Percentiles rank a stretch among this genome's conserved stretches.
phyloP scores from a whole-genome alignment of 352 stramenopile species.

The Hyaloperonospora brassicae region DNA sequence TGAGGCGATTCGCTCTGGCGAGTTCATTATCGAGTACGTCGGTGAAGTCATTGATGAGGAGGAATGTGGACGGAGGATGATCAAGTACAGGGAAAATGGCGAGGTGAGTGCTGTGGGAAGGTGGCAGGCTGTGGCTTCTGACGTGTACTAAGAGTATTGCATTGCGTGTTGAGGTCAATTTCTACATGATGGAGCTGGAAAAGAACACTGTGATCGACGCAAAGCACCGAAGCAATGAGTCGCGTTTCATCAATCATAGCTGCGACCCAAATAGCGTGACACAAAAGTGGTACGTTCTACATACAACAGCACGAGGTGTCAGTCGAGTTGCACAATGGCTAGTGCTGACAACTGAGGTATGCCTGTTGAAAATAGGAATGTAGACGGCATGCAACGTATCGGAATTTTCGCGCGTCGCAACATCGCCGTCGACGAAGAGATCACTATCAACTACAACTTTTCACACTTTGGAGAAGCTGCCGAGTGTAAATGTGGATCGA shows the following conservation, averaged over 20 bases:
- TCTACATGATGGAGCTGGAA: slow-evolving; percentile 86
- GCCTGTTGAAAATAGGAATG: slow-evolving; percentile 35
- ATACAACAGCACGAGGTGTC: not conserved
- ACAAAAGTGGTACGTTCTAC: slow-evolving; percentile 78
- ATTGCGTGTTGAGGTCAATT: slow-evolving; percentile 39
- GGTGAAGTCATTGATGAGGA: slow-evolving; percentile 89
- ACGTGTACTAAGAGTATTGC: slow-evolving; percentile 1
- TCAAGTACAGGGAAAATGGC: slow-evolving; percentile 45
- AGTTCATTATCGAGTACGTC: slow-evolving; percentile 92
- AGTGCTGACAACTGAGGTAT: not conserved
- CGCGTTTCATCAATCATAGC: slow-evolving; percentile 94
- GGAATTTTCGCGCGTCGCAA: slow-evolving; percentile 68
- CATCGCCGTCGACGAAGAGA: slow-evolving; percentile 54
- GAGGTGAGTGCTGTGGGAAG: slow-evolving; percentile 27
- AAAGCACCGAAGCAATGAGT: slow-evolving; percentile 86
- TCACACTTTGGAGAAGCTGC: slow-evolving; percentile 73
- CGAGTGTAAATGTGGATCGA: slow-evolving; percentile 68
- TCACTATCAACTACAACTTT: slow-evolving; percentile 85
- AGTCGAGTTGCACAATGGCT: not conserved
- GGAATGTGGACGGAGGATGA: slow-evolving; percentile 59
- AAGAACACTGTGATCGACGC: slow-evolving; percentile 83
- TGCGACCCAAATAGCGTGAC: slow-evolving; percentile 92
- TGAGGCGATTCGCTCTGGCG: slow-evolving; percentile 60
- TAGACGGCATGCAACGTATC: slow-evolving; percentile 63
- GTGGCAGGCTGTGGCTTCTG: not conserved